phyloP scores from a whole-genome alignment of 2,329 filamentous ascomycete genomes.

The Sporothrix pseudoabietina region DNA sequence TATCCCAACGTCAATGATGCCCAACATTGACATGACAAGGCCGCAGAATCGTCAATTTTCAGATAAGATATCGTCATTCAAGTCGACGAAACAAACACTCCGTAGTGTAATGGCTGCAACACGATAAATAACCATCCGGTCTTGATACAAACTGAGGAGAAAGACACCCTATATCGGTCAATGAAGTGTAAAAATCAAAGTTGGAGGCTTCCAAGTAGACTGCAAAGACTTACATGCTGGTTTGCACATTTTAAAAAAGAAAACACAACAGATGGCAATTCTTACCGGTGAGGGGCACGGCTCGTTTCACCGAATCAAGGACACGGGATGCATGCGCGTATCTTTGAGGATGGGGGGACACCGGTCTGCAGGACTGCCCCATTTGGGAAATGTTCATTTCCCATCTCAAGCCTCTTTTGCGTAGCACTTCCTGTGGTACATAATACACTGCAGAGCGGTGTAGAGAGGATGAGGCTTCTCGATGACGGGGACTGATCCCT shows the following conservation, averaged over 20 bases:
- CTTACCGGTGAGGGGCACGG: not conserved
- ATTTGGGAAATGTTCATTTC: not conserved
- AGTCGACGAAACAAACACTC: not conserved
- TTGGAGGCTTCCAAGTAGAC: not conserved
- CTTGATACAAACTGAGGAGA: not conserved
- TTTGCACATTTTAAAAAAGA: not conserved
- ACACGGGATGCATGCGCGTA: not conserved
- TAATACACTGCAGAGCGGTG: no score
- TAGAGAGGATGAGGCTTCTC: no score
- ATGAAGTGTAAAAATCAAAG: not conserved
- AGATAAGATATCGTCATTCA: constrained; percentile 9
- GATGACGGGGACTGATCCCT: no score
- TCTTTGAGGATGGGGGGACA: not conserved
- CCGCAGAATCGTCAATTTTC: not conserved
- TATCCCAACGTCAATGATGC: constrained; percentile 1
- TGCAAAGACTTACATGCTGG: not conserved
- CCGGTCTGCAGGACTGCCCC: not conserved
- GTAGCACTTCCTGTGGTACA: no score
- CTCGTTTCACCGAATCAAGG: not conserved
- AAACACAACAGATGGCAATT: not conserved
- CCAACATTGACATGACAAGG: constrained; percentile 3
- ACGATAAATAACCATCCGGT: not conserved
- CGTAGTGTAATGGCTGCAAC: not conserved
- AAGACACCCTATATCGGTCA: not conserved
- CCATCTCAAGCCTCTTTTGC: not conserved